Percentiles rank a stretch among this genome's conserved stretches.
Conservation (phyloP, 768 basidiomycete genomes). For the Artomyces pyxidatus region DNA sequence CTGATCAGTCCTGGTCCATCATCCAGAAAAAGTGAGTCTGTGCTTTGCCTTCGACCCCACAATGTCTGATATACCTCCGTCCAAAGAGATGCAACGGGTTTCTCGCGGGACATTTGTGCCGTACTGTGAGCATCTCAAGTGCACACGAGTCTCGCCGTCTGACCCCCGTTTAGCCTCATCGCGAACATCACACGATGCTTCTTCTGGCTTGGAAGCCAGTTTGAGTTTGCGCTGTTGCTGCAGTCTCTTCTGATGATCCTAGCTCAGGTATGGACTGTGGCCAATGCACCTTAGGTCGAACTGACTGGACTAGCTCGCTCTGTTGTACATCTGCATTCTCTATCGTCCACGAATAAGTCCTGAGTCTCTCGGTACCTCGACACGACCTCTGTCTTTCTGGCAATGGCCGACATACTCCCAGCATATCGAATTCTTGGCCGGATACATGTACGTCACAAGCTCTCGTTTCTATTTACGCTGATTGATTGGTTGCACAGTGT, state of each 20-base stretch:
- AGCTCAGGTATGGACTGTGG: constrained; percentile 50
- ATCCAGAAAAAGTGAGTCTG: constrained; percentile 58
- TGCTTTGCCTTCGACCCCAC: constrained; percentile 1
- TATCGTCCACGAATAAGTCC: constrained; percentile 57
- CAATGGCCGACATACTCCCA: constrained; percentile 75
- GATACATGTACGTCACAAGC: constrained; percentile 49
- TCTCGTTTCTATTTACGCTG: background rate
- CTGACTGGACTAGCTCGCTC: constrained; percentile 44
- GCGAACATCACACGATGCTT: constrained; percentile 87
- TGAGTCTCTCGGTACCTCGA: constrained; percentile 50
- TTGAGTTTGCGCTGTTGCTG: constrained; percentile 68
- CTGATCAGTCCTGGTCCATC: constrained; percentile 77
- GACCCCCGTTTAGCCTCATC: constrained; percentile 40
- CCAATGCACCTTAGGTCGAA: constrained; percentile 15
- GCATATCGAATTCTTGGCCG: constrained; percentile 78
- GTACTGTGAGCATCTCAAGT: constrained; percentile 47
- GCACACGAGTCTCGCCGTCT: background rate
- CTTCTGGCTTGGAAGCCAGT: constrained; percentile 80
- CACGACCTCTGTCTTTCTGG: constrained; percentile 73
- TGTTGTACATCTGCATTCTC: constrained; percentile 75
- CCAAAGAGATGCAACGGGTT: constrained; percentile 72
- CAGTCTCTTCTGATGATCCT: constrained; percentile 83
- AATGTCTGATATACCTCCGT: background rate
- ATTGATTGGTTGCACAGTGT: constrained; percentile 29
- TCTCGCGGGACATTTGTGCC: constrained; percentile 80